Evolutionary conservation across 2,329 filamentous ascomycete species (phyloP), one percentile per base, ranked within the genome.

Genomic region (Parastagonospora nodorum): DNA sequence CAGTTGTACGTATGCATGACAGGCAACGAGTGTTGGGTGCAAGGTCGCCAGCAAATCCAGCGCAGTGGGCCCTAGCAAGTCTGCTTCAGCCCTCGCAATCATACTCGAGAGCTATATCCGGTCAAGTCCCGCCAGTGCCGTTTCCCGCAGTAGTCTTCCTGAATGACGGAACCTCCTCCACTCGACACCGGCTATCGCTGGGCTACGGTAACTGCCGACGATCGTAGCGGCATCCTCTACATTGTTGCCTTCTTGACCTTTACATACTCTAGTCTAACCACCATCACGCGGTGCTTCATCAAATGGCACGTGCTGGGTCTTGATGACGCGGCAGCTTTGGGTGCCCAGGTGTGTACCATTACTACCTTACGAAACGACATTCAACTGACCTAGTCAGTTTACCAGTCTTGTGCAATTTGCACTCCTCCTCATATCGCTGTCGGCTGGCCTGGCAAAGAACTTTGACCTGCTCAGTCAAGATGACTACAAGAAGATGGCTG

Each of bases 251-350:
- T 69, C 32, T 46, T 69, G 24, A 33, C 48, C 5, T 60, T 69
- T 50, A 64, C 52, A 2, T 69, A 69, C 31, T 56, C 57, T 7
- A 46, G 48, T 14, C 42, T 68, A 7, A 60, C 65, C 1, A 66
- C 67, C 36, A 29, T 68, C 19, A 57, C 63, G 14, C 53, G 66
- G 35, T 36, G 57, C 14, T 54, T 55, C 16, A 64, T 69, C 44
- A 68, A 67, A 55, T 60, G 63, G 64, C 55, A 50, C 11, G 42
- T 67, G 7, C 51, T 69, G 33, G 66, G 66, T 0, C 30, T 60
- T 4, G 66, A 69, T 27, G 66, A 69, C 45, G 55, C 44, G 40
- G 59, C 60, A 8, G 62, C 59, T 32, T 19, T 51, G 11, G 45
- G 55, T 39, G 64, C 65, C 27, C 61, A 69, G 61, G 64, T 69